These are phyloP conservation scores for Penicillium alfredii DNA, from an alignment of 495 filamentous ascomycete species.

Conservation along the genomic window DNA sequence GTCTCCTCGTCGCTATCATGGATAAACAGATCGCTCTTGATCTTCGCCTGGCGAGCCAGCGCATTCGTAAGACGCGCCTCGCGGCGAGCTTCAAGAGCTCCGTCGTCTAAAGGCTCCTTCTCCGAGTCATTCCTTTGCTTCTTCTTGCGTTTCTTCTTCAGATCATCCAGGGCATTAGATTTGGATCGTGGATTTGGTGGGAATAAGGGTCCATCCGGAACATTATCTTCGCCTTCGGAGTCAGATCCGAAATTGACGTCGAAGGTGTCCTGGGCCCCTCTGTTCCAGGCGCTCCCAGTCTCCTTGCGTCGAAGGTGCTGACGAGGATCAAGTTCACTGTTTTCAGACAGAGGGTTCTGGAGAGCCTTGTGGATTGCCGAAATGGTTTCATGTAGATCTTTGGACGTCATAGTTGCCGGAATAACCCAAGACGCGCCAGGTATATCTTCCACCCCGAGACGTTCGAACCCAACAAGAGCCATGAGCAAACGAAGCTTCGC, in stretches of 20 bases:
- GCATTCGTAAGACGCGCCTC: conserved; percentile 51
- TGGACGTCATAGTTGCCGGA: conserved; percentile 57
- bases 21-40: conserved; percentile 81
- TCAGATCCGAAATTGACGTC: conserved; percentile 57
- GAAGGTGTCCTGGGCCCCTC: conserved; percentile 28
- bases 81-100: conserved; percentile 44
- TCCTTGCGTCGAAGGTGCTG: conserved; percentile 70
- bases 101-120: conserved; percentile 43
- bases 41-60: conserved; percentile 59
- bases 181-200: conserved; percentile 47
- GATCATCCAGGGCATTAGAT: conserved; percentile 40
- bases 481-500: conserved; percentile 86
- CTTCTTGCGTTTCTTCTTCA: conserved; percentile 50
- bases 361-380: conserved; percentile 64
- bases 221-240: conserved; percentile 52
- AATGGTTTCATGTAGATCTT: conserved; percentile 55
- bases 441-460: conserved; percentile 62
- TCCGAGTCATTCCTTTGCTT: conserved; percentile 30
- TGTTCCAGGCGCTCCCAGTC: conserved; percentile 35
- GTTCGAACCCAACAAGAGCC: conserved; percentile 64
- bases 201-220: conserved; percentile 63
- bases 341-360: conserved; percentile 64
- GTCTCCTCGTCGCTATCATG: conserved; percentile 73
- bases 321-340: conserved; percentile 60
- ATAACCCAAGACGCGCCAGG: conserved; percentile 74